These are phyloP conservation scores for Phenoliferia sp. DNA, from an alignment of 1,284 basidiomycete species.

Conservation along the genomic window DNA sequence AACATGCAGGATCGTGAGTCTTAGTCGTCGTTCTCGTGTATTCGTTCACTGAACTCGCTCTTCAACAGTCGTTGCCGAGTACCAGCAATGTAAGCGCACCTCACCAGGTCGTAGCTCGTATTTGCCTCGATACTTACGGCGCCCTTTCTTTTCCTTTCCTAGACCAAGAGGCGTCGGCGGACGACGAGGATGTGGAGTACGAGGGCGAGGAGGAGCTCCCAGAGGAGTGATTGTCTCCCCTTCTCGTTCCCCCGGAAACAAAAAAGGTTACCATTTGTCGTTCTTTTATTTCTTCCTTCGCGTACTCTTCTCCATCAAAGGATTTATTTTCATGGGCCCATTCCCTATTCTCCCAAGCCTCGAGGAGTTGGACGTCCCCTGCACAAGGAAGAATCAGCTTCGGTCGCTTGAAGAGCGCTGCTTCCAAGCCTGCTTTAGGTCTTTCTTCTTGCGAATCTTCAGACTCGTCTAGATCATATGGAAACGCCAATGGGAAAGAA, in stretches of 20 bases:
- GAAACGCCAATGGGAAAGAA: too few species aligned
- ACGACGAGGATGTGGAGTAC: constrained; percentile 24
- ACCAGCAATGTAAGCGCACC: constrained; percentile 22
- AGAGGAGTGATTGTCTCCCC: not conserved
- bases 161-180: constrained; percentile 51
- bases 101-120: not conserved
- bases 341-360: too few species aligned
- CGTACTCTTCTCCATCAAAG: not conserved
- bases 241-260: not conserved
- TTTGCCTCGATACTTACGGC: not conserved
- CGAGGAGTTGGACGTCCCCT: too few species aligned
- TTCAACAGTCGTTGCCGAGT: constrained; percentile 14
- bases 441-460: too few species aligned
- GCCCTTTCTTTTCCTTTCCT: constrained; percentile 57
- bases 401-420: too few species aligned
- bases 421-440: too few species aligned
- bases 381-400: too few species aligned
- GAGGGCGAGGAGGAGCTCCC: constrained; percentile 15
- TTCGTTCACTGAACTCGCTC: not conserved
- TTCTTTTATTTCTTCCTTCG: not conserved
- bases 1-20: constrained; percentile 71
- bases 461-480: too few species aligned
- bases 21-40: constrained; percentile 49
- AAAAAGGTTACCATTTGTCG: not conserved
- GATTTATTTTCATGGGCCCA: too few species aligned